These are phyloP conservation scores for Barbarea vulgaris DNA, from an alignment of 345 rosid species.

Conservation along the genomic window DNA sequence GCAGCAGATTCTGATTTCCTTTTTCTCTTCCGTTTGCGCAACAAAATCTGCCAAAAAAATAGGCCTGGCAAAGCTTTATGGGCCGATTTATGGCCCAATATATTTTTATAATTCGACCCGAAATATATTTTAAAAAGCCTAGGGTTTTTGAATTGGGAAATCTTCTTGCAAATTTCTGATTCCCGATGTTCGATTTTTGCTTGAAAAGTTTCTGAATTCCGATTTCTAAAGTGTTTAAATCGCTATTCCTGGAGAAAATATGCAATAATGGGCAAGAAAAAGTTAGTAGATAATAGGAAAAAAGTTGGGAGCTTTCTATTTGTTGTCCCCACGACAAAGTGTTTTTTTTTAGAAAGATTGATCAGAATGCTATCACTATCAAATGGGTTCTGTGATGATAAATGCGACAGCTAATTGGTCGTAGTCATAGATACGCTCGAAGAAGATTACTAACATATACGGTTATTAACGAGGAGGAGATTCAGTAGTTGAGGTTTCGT, in stretches of 20 bases:
- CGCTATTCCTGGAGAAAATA: background rate
- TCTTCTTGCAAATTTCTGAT: background rate
- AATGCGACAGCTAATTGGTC: conserved; percentile 12
- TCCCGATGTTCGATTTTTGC: background rate
- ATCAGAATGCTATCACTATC: conserved; percentile 15
- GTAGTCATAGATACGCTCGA: background rate
- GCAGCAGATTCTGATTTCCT: conserved; percentile 13
- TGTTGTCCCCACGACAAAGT: conserved; percentile 28
- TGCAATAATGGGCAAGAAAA: background rate
- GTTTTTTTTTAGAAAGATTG: conserved; percentile 7
- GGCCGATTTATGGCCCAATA: conserved; percentile 10
- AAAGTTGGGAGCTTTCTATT: conserved; percentile 19
- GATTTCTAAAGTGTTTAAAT: background rate
- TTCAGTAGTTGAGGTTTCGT: background rate
- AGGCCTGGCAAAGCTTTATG: background rate
- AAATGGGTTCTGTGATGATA: conserved; percentile 4
- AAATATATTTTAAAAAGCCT: background rate
- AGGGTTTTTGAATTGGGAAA: background rate
- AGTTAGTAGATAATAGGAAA: background rate
- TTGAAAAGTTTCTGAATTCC: background rate
- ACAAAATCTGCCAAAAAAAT: background rate
- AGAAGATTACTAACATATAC: background rate
- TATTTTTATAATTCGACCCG: background rate
- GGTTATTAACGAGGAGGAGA: background rate
- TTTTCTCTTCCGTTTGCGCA: background rate